Evolutionary conservation across 257 asterid genomes (phyloP), one percentile per base, ranked within the genome.

Genomic region (Verbascum thapsus): DNA sequence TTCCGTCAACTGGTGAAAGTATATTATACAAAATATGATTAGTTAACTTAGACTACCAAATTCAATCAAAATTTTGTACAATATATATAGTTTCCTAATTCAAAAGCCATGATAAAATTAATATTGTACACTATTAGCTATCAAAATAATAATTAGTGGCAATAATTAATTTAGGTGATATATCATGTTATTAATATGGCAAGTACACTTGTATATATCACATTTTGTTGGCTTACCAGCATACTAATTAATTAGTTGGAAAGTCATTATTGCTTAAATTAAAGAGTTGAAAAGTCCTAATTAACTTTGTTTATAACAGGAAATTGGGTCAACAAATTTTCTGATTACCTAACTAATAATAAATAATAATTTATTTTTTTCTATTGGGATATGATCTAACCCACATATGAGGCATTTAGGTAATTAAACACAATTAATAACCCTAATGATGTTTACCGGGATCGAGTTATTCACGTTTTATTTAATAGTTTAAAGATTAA

Each of bases 241-340:
- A 54, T n/a, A 10, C 30, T 26, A 53, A 32, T 54, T 54, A 30
- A 54, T 32, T 54, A 54, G 39, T n/a, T 22, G 18, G 16, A 19
- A 63, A 39, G 44, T 26, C n/a, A 39, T 39, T n/a, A n/a, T n/a
- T n/a, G n/a, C n/a, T n/a, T n/a, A n/a, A n/a, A n/a, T n/a, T n/a
- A n/a, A n/a, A n/a, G n/a, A n/a, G n/a, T n/a, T n/a, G 17, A 44
- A 19, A 56, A 13, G 65, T 47, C 68, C 6, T 48, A n/a, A 48
- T 30, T 2, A 53, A 55, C 40, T 38, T 54, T 26, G 66, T 51
- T 17, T 20, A 40, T 10, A 63, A 38, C 15, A 16, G 18, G 8
- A 49, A 9, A 61, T 13, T 47, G 32, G 45, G 41, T 55, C 61
- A 47, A 32, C 56, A 35, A 40, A 44, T 56, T 39, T 39, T 35